These are phyloP conservation scores for Entoloma clypeatum DNA, from an alignment of 1,284 basidiomycete genomes.

Conservation along the genomic window DNA sequence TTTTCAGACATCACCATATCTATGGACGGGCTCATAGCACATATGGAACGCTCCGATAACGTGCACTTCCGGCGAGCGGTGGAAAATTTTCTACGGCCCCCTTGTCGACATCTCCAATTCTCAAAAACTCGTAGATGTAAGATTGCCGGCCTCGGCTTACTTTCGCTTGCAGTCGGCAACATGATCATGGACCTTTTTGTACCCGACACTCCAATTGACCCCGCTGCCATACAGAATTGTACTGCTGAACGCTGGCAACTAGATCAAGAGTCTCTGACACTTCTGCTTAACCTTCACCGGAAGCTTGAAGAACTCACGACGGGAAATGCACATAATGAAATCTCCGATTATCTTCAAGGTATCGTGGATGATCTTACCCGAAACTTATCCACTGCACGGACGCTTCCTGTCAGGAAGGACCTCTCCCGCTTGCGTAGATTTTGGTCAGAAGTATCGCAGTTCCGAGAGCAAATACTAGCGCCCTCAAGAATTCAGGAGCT, in stretches of 20 bases:
- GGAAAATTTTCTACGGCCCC: conserved; percentile 14
- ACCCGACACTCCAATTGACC: conserved; percentile 87
- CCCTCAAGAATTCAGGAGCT: conserved; percentile 45
- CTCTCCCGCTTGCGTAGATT: conserved; percentile 66
- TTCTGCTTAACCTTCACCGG: conserved; percentile 56
- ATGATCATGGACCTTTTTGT: conserved; percentile 73
- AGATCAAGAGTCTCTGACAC: conserved; percentile 43
- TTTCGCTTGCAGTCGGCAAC: conserved; percentile 65
- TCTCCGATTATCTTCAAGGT: conserved; percentile 42
- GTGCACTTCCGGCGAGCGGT: conserved; percentile 17
- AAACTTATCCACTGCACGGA: conserved; percentile 23
- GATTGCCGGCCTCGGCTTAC: conserved; percentile 42
- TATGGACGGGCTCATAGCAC: conserved; percentile 18
- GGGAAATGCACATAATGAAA: conserved; percentile 55
- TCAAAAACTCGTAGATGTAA: conserved; percentile 4
- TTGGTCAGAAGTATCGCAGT: conserved; percentile 80
- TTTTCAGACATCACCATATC: conserved; percentile 10
- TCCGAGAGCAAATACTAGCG: conserved; percentile 54
- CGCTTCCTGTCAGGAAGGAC: conserved; percentile 40
- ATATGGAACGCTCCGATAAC: conserved; percentile 24
- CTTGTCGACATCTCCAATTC: conserved; percentile 15
- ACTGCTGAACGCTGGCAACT: conserved; percentile 47
- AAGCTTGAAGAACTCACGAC: conserved; percentile 58
- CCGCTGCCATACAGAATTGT: conserved; percentile 66
- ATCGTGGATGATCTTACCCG: conserved; percentile 33